phyloP scores from a whole-genome alignment of 768 basidiomycete genomes.

The Boletellus ananas region DNA sequence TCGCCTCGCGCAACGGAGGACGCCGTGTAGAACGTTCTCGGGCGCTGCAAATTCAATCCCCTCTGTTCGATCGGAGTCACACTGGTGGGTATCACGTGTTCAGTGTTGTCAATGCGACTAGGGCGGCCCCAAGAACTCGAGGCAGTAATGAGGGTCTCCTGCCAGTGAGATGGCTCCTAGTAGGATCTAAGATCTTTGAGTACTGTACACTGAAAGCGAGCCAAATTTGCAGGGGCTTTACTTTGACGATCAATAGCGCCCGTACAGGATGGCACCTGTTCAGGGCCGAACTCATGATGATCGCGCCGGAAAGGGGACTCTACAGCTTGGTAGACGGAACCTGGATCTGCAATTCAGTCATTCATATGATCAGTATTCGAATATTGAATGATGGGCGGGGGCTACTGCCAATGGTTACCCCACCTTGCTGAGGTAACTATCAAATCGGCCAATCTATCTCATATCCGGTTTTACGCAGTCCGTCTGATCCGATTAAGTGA shows the following conservation, averaged over 20 bases:
- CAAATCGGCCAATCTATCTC: slow-evolving; percentile 1
- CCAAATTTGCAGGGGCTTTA: not conserved
- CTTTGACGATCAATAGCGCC: slow-evolving; percentile 10
- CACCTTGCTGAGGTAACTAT: no score
- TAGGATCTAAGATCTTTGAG: not conserved
- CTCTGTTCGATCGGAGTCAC: not conserved
- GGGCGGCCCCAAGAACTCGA: no score
- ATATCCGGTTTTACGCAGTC: no score
- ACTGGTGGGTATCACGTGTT: not conserved
- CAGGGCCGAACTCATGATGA: not conserved
- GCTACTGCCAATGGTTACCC: no score
- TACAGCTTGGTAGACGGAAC: slow-evolving; percentile 24
- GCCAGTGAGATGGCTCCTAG: no score
- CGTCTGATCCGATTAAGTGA: slow-evolving; percentile 4
- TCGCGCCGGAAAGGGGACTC: not conserved
- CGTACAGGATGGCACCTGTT: slow-evolving; percentile 25
- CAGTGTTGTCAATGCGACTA: no score
- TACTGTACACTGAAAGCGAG: not conserved
- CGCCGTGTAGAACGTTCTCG: no score
- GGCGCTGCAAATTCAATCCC: not conserved
- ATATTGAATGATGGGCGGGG: no score
- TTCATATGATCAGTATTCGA: not conserved
- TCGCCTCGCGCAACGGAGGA: no score
- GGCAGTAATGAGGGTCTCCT: no score
- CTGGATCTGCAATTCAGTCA: not conserved